Evolutionary conservation across 1,139 yeast species (phyloP).

Genomic region (Yarrowia galli): DNA sequence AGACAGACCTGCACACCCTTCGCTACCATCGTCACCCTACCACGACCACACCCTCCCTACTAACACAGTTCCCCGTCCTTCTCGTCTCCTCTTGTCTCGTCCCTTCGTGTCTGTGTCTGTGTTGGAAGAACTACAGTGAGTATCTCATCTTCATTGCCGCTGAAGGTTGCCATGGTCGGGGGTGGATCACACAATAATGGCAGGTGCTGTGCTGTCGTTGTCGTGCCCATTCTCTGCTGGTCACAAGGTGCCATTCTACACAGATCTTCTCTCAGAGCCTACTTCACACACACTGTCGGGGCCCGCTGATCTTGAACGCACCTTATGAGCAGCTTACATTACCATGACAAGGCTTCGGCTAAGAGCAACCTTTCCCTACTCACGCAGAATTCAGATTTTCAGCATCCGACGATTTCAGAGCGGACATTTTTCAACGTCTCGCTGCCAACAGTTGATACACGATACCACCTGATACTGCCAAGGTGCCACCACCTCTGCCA

Average conservation of each 20-base stretch:
- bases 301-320: background rate
- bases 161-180: background rate
- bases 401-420: too few species aligned
- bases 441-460: too few species aligned
- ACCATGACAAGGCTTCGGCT: background rate
- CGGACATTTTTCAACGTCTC: too few species aligned
- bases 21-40: too few species aligned
- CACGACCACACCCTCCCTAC: background rate
- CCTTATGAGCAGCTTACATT: background rate
- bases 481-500: too few species aligned
- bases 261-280: background rate
- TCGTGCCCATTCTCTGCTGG: background rate
- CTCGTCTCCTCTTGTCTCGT: background rate
- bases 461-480: too few species aligned
- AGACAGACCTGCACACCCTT: too few species aligned
- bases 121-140: background rate
- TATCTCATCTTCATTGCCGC: background rate
- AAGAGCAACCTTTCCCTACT: too few species aligned
- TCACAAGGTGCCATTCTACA: background rate
- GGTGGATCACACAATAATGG: background rate
- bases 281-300: slow-evolving; percentile 1
- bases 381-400: too few species aligned
- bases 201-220: background rate
- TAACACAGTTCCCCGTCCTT: background rate
- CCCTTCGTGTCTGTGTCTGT: too few species aligned